Evolutionary conservation across 2,329 filamentous ascomycete genomes (phyloP), one percentile per base, ranked within the genome.

Genomic region (Aspergillus novoparasiticus): DNA sequence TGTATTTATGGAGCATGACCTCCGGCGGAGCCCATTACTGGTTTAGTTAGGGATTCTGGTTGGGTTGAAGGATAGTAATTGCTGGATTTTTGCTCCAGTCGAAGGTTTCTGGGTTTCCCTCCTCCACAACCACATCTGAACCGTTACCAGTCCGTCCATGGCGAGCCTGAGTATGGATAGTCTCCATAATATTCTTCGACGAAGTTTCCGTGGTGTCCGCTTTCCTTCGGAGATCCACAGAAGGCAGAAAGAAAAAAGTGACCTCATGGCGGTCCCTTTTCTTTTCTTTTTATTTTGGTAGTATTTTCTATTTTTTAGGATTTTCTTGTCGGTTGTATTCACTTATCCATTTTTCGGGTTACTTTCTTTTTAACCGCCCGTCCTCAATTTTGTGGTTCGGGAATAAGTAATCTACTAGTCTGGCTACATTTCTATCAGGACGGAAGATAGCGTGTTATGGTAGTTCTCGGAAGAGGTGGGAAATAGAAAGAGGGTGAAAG

Each of bases 61-160:
- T 30, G 59, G 61, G 46, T 65, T 65, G 58, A 55, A 26, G 45
- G 45, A 26, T 16, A 48, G 9, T 46, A 46, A 46, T 48, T 48
- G 45, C 12, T 26, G 45, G 23, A 12, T 48, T 53, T 51, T 36
- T 39, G 39, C 39, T 51, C 26, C 48, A 61, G 55, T 39, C 58
- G 26, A 56, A 53, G 51, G 48, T 61, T 48, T 58, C 50, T 61
- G 30, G 51, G 39, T 59, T 58, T 65, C 34, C 34, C 14, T 36
- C 65, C 63, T 67, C 65, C 65, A 67, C 65, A 67, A 67, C 65
- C 65, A 67, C 61, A 67, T 60, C 65, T 62, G 60, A 65, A 65
- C 65, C 65, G 60, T 62, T 67, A 54, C 46, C 55, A 45, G 53
- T 57, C 57, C 32, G 55, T 60, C 63, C 61, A 65, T 64, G 65